Evolutionary conservation across 2,329 filamentous ascomycete genomes (phyloP).

Genomic region (Fusarium sp.): DNA sequence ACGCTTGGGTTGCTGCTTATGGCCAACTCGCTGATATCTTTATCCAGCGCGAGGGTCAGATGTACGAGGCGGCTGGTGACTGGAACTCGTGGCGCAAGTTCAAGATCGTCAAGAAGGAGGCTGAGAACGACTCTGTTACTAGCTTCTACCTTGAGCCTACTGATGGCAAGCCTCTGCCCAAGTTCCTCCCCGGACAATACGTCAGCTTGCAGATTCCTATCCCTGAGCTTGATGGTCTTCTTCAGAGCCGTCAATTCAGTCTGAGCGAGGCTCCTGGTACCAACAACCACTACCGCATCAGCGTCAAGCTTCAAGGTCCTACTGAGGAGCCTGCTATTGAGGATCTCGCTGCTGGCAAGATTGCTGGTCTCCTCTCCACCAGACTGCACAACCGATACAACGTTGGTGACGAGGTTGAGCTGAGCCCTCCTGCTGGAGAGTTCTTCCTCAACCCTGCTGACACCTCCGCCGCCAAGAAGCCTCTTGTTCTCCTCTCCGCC

Average conservation of each 20-base stretch:
- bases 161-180: slow-evolving; percentile 68
- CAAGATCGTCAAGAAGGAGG: slow-evolving; percentile 69
- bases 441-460: slow-evolving; percentile 70
- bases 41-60: slow-evolving; percentile 70
- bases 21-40: slow-evolving; percentile 77
- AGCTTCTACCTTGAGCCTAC: slow-evolving; percentile 77
- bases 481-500: slow-evolving; percentile 74
- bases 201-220: slow-evolving; percentile 74
- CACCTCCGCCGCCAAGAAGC: slow-evolving; percentile 57
- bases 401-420: slow-evolving; percentile 65
- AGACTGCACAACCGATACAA: slow-evolving; percentile 61
- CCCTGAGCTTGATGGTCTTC: slow-evolving; percentile 67
- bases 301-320: slow-evolving; percentile 75
- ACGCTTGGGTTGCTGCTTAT: slow-evolving; percentile 80
- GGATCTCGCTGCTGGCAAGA: slow-evolving; percentile 51
- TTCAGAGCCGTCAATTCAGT: slow-evolving; percentile 81
- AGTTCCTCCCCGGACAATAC: slow-evolving; percentile 79
- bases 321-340: slow-evolving; percentile 45
- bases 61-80: slow-evolving; percentile 66
- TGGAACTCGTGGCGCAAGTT: slow-evolving; percentile 66
- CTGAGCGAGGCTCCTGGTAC: slow-evolving; percentile 71
- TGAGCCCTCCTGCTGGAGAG: slow-evolving; percentile 68
- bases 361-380: slow-evolving; percentile 66
- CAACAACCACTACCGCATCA: slow-evolving; percentile 75
- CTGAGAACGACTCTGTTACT: slow-evolving; percentile 70